Evolutionary conservation across 2,329 filamentous ascomycete genomes (phyloP).

Genomic region (Fusarium longipes): DNA sequence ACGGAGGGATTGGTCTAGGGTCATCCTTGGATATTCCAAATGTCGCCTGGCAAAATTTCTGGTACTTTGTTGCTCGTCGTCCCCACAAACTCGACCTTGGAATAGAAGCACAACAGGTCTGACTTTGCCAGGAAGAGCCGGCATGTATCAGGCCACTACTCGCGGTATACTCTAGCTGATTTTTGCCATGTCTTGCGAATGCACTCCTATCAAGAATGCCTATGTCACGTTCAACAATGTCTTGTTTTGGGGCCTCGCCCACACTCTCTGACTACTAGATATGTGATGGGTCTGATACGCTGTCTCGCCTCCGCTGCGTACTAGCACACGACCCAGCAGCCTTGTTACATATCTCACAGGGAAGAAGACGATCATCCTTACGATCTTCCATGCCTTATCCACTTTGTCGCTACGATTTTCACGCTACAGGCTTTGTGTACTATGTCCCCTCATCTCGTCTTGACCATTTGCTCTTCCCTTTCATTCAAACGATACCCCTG

Average conservation of each 20-base stretch:
- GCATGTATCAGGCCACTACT: slow-evolving; percentile 23
- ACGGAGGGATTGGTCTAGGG: slow-evolving; percentile 19
- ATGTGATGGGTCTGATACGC: slow-evolving; percentile 14
- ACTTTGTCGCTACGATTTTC: slow-evolving; percentile 14
- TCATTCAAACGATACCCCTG: slow-evolving; percentile 33
- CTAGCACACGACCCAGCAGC: slow-evolving; percentile 24
- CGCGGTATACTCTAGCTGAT: slow-evolving; percentile 1
- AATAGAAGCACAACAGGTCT: slow-evolving; percentile 27
- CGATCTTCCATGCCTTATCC: slow-evolving; percentile 39
- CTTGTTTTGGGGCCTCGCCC: slow-evolving; percentile 13
- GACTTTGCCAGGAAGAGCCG: slow-evolving; percentile 15
- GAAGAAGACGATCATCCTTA: slow-evolving; percentile 43
- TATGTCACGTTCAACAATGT: slow-evolving; percentile 12
- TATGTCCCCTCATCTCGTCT: slow-evolving; percentile 39
- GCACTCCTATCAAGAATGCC: slow-evolving; percentile 3
- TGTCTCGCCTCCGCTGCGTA: slow-evolving; percentile 35
- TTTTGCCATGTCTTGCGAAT: slow-evolving; percentile 11
- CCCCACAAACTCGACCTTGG: slow-evolving; percentile 34
- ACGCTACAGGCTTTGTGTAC: slow-evolving; percentile 16
- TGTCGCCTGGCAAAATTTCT: slow-evolving; percentile 31
- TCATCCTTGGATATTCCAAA: slow-evolving; percentile 14
- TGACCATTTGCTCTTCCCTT: slow-evolving; percentile 21
- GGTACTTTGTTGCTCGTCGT: slow-evolving; percentile 18
- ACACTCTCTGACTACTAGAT: slow-evolving; percentile 8
- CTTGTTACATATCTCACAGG: slow-evolving; percentile 39